Evolutionary conservation across 2,329 filamentous ascomycete species (phyloP).

Genomic region (Pezicula radicicola): DNA sequence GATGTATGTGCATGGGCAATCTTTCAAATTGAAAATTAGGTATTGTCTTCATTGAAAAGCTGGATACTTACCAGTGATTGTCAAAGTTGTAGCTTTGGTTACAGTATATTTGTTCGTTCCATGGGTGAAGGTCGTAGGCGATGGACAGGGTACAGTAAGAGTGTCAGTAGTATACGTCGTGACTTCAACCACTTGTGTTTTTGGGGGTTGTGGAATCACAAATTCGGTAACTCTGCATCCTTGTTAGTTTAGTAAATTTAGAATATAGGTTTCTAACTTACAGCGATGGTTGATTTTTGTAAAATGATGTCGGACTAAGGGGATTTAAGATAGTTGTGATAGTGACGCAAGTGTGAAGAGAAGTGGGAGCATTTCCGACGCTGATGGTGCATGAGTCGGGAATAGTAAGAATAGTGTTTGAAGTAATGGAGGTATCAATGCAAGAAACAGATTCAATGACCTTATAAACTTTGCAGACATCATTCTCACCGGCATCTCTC

Average conservation of each 20-base stretch:
- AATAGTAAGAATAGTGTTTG: not conserved
- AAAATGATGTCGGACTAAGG: not conserved
- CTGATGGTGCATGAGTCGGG: not conserved
- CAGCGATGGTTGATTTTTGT: too few species aligned
- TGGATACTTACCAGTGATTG: constrained; percentile 29
- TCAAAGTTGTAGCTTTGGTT: constrained; percentile 37
- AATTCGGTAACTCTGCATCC: not conserved
- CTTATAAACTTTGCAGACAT: not conserved
- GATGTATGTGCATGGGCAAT: constrained; percentile 37
- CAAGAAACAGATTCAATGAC: not conserved
- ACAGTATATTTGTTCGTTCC: constrained; percentile 2
- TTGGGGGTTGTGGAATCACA: not conserved
- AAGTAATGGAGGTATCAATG: not conserved
- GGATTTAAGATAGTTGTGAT: not conserved
- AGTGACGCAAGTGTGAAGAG: not conserved
- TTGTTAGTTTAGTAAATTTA: not conserved
- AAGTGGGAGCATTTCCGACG: not conserved
- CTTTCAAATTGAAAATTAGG: not conserved
- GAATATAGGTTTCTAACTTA: too few species aligned
- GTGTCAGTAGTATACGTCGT: constrained; percentile 23
- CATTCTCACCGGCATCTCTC: not conserved
- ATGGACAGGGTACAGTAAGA: constrained; percentile 47
- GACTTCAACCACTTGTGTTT: not conserved
- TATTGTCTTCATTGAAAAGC: not conserved
- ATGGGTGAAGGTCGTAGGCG: constrained; percentile 32